These are phyloP conservation scores for Paracorniculantispora psalliotae DNA, from an alignment of 2,329 filamentous ascomycete genomes.

Conservation along the genomic window DNA sequence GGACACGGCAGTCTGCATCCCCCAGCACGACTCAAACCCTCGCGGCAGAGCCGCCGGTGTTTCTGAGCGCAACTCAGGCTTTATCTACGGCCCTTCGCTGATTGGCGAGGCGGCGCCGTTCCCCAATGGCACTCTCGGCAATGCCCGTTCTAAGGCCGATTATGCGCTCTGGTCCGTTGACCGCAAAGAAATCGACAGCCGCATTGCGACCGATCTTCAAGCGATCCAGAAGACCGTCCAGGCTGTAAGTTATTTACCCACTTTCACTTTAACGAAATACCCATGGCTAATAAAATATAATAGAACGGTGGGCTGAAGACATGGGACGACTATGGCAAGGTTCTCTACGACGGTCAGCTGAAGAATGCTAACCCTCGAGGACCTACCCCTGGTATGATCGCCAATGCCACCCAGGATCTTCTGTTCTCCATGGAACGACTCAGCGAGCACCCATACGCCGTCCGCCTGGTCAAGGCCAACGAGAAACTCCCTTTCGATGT, in stretches of 20 bases:
- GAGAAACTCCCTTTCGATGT: constrained; percentile 35
- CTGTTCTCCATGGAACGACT: constrained; percentile 45
- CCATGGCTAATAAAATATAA: neutral
- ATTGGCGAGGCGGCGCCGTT: constrained; percentile 19
- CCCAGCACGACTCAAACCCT: constrained; percentile 16
- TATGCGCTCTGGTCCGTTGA: constrained; percentile 16
- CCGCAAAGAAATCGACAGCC: constrained; percentile 15
- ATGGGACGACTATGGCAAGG: constrained; percentile 31
- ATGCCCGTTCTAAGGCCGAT: constrained; percentile 15
- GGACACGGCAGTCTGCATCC: neutral
- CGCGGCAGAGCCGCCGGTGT: constrained; percentile 12
- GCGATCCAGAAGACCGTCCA: constrained; percentile 10
- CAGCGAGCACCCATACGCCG: constrained; percentile 35
- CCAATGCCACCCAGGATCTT: constrained; percentile 42
- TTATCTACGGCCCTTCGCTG: constrained; percentile 19
- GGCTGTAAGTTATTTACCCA: neutral
- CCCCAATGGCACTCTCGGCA: constrained; percentile 19
- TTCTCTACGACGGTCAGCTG: constrained; percentile 40
- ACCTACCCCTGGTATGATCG: constrained; percentile 26
- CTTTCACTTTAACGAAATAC: neutral
- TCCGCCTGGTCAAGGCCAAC: constrained; percentile 27
- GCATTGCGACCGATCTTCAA: constrained; percentile 11
- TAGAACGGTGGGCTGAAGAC: constrained; percentile 23
- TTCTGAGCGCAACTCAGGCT: constrained; percentile 6
- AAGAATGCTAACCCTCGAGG: constrained; percentile 30